Conservation (phyloP, 164 flowering plant species). For the Stephania yunnanensis region DNA sequence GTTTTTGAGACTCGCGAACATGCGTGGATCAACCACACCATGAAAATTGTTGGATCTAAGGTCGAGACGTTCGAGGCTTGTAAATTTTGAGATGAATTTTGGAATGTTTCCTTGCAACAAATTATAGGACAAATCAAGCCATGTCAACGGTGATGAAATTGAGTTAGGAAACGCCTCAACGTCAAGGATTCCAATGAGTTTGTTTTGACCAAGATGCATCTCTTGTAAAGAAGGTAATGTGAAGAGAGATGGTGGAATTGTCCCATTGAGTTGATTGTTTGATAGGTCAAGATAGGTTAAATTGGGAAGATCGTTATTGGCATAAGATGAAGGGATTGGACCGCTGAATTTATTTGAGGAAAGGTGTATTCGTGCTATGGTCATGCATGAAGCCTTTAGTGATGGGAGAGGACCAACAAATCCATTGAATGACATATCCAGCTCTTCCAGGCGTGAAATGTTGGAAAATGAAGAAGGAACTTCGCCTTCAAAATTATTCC, state of each 20-base stretch:
- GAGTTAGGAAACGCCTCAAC: not conserved
- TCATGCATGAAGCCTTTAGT: not conserved
- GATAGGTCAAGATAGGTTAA: not conserved
- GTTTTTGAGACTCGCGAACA: not conserved
- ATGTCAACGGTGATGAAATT: not conserved
- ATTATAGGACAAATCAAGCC: not conserved
- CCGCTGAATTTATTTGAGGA: conserved; percentile 32
- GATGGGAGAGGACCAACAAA: not conserved
- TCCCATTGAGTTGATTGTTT: not conserved
- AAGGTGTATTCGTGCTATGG: conserved; percentile 19
- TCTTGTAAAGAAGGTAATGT: not conserved
- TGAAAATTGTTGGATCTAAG: not conserved
- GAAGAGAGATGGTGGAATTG: not conserved
- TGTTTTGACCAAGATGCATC: not conserved
- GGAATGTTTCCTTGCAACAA: not conserved
- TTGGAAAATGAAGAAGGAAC: conserved; percentile 10
- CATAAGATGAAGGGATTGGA: conserved; percentile 22
- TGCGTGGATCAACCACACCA: not conserved
- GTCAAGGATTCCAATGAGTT: not conserved
- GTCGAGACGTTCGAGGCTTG: not conserved
- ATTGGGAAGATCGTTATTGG: not conserved
- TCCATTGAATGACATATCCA: not conserved
- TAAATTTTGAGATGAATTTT: not conserved
- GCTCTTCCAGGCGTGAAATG: conserved; percentile 1
- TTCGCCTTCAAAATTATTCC: not conserved